Base-by-base conservation (phyloP, 1,284 basidiomycete genomes). In the Athelia psychrophila region DNA sequence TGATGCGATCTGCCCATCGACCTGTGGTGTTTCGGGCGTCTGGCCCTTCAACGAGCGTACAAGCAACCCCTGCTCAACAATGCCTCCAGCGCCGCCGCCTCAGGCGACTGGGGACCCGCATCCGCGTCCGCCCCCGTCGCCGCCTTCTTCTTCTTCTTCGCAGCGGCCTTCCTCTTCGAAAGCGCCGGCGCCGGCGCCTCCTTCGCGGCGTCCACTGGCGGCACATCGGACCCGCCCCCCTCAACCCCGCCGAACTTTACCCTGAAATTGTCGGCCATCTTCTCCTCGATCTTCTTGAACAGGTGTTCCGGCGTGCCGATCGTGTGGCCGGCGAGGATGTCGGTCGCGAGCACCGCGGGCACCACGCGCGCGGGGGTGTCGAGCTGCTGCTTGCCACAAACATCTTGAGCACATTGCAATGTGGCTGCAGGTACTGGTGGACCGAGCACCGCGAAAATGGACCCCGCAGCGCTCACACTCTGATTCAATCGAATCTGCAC, bases 261-360 rank as follows among this genome's bases (percentile, higher is more conserved):
- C 57, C 88, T 81, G 89, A 91, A 98, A 10, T 82, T 78, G 35
- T 92, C 87, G 38, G 88, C 90, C 85, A 91, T 91, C 69, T 86
- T 89, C 60, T 94, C 91, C 54, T 98, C 93, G 59, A 99, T 98
- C 65, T 84, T 87, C 76, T 91, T 93, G 79, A 99, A 98, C 58
- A 99, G 72, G 70, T 98, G 91, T 48, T 84, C 88, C 6, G 96
- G 93, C 59, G 82, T 86, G 51, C 93, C 92, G 55, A 98, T 86
- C 50, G 73, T 77, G 73, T 98, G 96, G 0, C 94, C 94, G 0
- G 86, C 82, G 30, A 97, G 78, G 52, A 99, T 86, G 66, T 98
- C 96, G 58, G 86, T 85, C 12, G 81, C 75, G 53, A 91, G 64
- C 18, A 74, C 75, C 36, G 79, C 76, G 2, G 93, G 86, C 1